Evolutionary conservation across 257 asterid genomes (phyloP), one percentile per base, ranked within the genome.

Genomic region (Solanum paucissectum): DNA sequence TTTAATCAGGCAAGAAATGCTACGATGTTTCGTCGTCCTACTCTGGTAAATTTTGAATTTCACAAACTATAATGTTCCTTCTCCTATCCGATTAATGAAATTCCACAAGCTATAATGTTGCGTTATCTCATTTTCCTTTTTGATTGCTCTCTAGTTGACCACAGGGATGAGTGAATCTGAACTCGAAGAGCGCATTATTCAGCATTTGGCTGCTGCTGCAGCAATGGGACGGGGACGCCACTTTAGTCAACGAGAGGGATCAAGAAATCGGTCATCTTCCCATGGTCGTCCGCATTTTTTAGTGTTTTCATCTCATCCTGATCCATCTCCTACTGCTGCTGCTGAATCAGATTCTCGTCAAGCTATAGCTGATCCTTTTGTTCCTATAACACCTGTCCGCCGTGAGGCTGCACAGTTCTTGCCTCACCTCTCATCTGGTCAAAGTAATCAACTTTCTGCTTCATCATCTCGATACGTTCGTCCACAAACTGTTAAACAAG

Each of bases 141-240:
- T 86, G 25, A 58, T 74, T 72, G 32, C 44, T 72, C 60, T 91
- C 89, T 94, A 97, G 98, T 90, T 94, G 29, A 83, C 98, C 95
- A 74, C 40, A 91, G 90, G 76, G 96, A 95, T 72, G 92, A 91
- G 52, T 64, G 94, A 92, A 76, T 83, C 95, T 81, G 99, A 93
- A 88, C 94, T 97, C 84, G 98, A 97, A 92, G 99, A 95, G 49
- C 91, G 96, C 83, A 95, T 97, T 86, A 91, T 97, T 87, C 99
- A 94, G 91, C 99, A 96, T 90, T 91, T 97, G 90, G 98, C 98
- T 21, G 98, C 98, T 32, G 98, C 98, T 40, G 98, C 98, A 58
- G 96, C 98, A 64, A 95, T 95, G 96, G 96, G 98, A 60, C 90
- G 99, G 91, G 91, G 95, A 46, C 96, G 86, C 36, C 96, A 90